phyloP scores from a whole-genome alignment of 2,329 filamentous ascomycete species.

The Calycina herbarum region DNA sequence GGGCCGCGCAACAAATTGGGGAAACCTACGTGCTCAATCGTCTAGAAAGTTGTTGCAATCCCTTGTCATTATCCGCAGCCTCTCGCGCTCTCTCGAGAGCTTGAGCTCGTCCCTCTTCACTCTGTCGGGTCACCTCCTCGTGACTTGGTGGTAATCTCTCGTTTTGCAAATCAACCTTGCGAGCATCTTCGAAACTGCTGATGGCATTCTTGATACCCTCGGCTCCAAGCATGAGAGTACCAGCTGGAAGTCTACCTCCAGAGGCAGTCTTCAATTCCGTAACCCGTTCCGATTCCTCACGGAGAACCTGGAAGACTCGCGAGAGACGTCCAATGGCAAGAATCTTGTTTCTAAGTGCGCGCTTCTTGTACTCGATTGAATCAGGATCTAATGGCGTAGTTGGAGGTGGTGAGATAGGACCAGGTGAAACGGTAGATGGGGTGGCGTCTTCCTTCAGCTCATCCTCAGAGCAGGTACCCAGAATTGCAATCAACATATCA shows the following conservation, averaged over 20 bases:
- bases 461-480: slow-evolving; percentile 99
- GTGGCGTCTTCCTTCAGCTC: slow-evolving; percentile 89
- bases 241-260: slow-evolving; percentile 87
- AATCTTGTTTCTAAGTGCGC: slow-evolving; percentile 99
- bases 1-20: neutral
- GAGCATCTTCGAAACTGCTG: slow-evolving; percentile 91
- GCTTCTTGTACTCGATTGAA: slow-evolving; percentile 88
- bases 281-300: slow-evolving; percentile 94
- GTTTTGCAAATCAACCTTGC: slow-evolving; percentile 96
- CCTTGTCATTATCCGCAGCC: slow-evolving; percentile 90
- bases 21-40: slow-evolving; percentile 92
- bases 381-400: slow-evolving; percentile 66
- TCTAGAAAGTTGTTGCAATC: slow-evolving; percentile 81
- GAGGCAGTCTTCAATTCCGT: slow-evolving; percentile 97
- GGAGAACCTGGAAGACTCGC: slow-evolving; percentile 95
- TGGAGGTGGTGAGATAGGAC: slow-evolving; percentile 72
- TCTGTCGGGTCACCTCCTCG: slow-evolving; percentile 84
- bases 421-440: slow-evolving; percentile 59
- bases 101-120: slow-evolving; percentile 75
- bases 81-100: slow-evolving; percentile 83
- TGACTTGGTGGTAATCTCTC: slow-evolving; percentile 89
- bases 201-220: slow-evolving; percentile 99
- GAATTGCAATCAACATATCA: slow-evolving; percentile 97
- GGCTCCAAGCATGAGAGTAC: slow-evolving; percentile 95
- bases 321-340: slow-evolving; percentile 94